phyloP scores from a whole-genome alignment of 1,284 basidiomycete genomes.

The Malassezia equina region DNA sequence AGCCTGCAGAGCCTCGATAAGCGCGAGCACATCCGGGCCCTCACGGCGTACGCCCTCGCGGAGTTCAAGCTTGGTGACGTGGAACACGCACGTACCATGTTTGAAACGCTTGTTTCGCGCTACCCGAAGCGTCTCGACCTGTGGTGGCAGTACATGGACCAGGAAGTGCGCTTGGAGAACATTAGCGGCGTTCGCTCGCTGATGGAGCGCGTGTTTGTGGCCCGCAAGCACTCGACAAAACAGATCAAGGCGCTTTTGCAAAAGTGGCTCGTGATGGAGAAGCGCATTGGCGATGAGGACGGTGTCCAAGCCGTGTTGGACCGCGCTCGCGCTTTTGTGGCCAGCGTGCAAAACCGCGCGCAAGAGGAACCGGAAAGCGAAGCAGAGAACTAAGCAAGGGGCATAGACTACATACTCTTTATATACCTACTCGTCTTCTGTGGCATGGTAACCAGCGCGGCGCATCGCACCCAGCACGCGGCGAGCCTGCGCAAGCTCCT shows the following conservation, averaged over 20 bases:
- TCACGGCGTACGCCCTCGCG: slow-evolving; percentile 82
- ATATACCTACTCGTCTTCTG: slow-evolving; percentile 23
- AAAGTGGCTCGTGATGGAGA: slow-evolving; percentile 88
- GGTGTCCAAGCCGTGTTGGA: slow-evolving; percentile 72
- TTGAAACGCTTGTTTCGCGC: slow-evolving; percentile 88
- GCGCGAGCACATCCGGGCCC: slow-evolving; percentile 86
- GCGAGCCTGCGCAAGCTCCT: slow-evolving; percentile 61
- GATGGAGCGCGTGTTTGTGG: slow-evolving; percentile 65
- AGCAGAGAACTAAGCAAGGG: neutral
- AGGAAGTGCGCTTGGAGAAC: slow-evolving; percentile 68
- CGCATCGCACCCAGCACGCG: slow-evolving; percentile 44
- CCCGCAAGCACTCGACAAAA: slow-evolving; percentile 78
- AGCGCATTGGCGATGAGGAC: slow-evolving; percentile 71
- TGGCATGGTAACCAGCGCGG: slow-evolving; percentile 42
- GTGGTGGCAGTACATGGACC: slow-evolving; percentile 94
- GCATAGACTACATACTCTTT: neutral
- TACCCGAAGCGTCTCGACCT: slow-evolving; percentile 89
- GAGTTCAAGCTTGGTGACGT: slow-evolving; percentile 90
- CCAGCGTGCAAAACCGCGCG: slow-evolving; percentile 4
- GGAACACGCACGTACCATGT: slow-evolving; percentile 88
- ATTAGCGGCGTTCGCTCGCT: slow-evolving; percentile 56
- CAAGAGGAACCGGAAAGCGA: neutral
- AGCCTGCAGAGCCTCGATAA: slow-evolving; percentile 87
- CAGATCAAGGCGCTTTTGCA: slow-evolving; percentile 79
- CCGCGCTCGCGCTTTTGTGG: slow-evolving; percentile 65